Evolutionary conservation across 345 rosid genomes (phyloP).

Genomic region (Eutrema heterophyllum): DNA sequence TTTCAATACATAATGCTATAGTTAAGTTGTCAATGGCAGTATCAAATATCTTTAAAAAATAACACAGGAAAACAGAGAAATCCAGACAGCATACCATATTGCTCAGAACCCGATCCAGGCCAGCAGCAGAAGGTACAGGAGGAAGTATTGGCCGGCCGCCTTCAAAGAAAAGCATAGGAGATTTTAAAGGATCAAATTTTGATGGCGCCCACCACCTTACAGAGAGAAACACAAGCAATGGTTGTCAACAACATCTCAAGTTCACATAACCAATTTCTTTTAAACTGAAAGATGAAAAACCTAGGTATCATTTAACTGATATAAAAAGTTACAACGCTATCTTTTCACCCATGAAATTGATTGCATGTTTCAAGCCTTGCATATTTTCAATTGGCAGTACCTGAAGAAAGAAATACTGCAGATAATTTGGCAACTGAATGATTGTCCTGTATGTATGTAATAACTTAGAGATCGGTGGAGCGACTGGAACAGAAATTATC

Average conservation of each 20-base stretch:
- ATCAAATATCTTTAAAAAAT: not conserved
- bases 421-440: not conserved
- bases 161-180: slow-evolving; percentile 94
- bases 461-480: not conserved
- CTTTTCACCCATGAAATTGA: not conserved
- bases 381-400: not conserved
- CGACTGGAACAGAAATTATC: not conserved
- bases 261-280: not conserved
- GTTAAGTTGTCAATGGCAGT: not conserved
- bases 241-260: not conserved
- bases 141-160: slow-evolving; percentile 62
- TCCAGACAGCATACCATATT: slow-evolving; percentile 48
- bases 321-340: not conserved
- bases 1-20: not conserved
- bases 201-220: slow-evolving; percentile 97
- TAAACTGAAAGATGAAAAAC: not conserved
- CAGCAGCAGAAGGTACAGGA: slow-evolving; percentile 55
- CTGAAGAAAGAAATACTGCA: not conserved
- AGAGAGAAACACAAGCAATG: slow-evolving; percentile 8
- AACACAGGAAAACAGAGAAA: not conserved
- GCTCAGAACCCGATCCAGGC: slow-evolving; percentile 67
- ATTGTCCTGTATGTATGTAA: not conserved
- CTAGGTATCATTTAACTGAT: not conserved
- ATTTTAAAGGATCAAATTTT: slow-evolving; percentile 76
- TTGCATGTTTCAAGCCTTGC: not conserved